phyloP scores from a whole-genome alignment of 768 basidiomycete species.

The Lyophyllum shimeji region DNA sequence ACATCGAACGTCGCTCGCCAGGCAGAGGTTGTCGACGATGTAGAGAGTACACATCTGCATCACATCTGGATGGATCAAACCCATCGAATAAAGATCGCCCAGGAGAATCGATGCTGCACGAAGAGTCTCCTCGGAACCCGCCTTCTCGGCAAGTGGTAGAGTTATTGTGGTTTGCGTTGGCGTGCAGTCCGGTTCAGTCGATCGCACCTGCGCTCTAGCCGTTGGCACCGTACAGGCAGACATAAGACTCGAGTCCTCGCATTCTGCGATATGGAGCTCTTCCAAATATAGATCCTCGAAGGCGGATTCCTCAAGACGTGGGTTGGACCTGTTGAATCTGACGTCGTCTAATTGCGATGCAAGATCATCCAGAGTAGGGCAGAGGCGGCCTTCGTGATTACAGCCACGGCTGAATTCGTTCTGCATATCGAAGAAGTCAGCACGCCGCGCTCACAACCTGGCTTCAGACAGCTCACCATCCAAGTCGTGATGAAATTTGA shows the following conservation, averaged over 20 bases:
- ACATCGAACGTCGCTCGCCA: background rate
- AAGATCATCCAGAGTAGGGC: background rate
- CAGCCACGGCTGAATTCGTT: slow-evolving; percentile 5
- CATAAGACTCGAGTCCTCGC: background rate
- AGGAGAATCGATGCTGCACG: background rate
- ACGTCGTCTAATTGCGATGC: background rate
- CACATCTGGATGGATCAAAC: slow-evolving; percentile 4
- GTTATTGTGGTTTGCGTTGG: background rate
- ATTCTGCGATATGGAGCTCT: background rate
- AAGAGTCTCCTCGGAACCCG: background rate
- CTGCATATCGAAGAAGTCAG: background rate
- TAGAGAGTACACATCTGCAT: slow-evolving; percentile 9
- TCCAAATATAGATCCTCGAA: slow-evolving; percentile 4
- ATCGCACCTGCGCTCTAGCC: background rate
- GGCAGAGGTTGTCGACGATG: slow-evolving; percentile 4
- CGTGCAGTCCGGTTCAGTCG: background rate
- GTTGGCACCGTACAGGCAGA: too few relatives aligned
- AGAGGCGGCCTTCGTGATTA: background rate
- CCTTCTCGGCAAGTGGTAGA: background rate
- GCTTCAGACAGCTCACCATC: background rate
- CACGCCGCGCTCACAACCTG: background rate
- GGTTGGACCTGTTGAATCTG: slow-evolving; percentile 6
- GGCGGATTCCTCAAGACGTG: slow-evolving; percentile 2
- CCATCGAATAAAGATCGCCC: slow-evolving; percentile 8
- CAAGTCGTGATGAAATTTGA: slow-evolving; percentile 6